Conservation (phyloP, 305 asterid species). For the Fraxinus dipetala region DNA sequence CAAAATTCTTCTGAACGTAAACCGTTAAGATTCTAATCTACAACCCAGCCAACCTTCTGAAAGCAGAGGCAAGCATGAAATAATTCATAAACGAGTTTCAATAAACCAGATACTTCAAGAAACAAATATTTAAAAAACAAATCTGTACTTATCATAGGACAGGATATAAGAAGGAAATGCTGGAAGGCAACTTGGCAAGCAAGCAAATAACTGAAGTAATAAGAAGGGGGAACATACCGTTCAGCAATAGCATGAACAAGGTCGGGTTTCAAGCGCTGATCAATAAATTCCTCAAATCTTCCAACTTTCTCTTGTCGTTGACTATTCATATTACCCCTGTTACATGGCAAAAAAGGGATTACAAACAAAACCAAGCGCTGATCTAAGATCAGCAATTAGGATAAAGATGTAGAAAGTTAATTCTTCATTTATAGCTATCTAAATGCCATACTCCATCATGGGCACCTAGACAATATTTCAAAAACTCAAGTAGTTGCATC, state of each 20-base stretch:
- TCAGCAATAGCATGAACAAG: constrained; percentile 72
- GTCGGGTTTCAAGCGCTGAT: constrained; percentile 79
- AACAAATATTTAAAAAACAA: background rate
- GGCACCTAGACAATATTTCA: background rate
- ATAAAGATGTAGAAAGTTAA: background rate
- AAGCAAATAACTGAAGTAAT: constrained; percentile 6
- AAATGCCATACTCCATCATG: background rate
- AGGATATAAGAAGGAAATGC: background rate
- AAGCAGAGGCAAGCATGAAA: background rate
- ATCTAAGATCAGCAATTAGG: background rate
- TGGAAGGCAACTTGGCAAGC: background rate
- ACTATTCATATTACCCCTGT: constrained; percentile 51
- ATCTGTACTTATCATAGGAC: background rate
- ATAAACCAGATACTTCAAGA: background rate
- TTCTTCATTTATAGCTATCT: background rate
- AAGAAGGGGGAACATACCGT: constrained; percentile 39
- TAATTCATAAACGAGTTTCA: background rate
- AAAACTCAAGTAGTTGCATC: background rate
- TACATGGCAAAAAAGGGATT: constrained; percentile 14
- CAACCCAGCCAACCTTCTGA: background rate
- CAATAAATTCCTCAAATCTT: constrained; percentile 72
- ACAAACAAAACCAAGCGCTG: background rate
- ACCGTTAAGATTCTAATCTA: background rate
- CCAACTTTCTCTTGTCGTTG: constrained; percentile 50
- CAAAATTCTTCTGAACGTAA: background rate